Conservation (phyloP, 1,284 basidiomycete species). For the Amylostereum chailletii region DNA sequence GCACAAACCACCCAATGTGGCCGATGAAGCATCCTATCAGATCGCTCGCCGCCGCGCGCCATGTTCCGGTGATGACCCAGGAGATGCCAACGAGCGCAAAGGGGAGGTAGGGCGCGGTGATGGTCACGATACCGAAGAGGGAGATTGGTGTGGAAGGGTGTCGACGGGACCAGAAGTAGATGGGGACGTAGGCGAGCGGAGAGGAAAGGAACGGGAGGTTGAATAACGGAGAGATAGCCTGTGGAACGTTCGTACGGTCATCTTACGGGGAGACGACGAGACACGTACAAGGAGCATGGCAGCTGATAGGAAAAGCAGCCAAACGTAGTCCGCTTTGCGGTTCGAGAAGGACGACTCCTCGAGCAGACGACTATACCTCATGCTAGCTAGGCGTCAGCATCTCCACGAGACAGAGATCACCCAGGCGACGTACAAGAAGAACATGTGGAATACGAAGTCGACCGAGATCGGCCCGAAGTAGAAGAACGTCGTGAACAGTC, state of each 20-base stretch:
- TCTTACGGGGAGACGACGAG: not conserved
- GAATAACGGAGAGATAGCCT: conserved; percentile 79
- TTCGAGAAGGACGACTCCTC: conserved; percentile 95
- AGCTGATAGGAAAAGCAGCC: conserved; percentile 79
- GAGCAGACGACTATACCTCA: conserved; percentile 93
- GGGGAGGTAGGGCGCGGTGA: conserved; percentile 94
- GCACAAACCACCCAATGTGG: conserved; percentile 87
- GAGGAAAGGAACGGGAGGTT: conserved; percentile 89
- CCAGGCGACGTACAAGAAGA: conserved; percentile 81
- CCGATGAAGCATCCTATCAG: conserved; percentile 85
- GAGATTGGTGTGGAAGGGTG: conserved; percentile 94
- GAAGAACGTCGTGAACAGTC: conserved; percentile 85
- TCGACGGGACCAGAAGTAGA: conserved; percentile 93
- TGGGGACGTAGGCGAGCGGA: conserved; percentile 85
- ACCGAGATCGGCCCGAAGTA: conserved; percentile 92
- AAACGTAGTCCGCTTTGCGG: conserved; percentile 86
- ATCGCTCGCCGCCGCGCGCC: conserved; percentile 79
- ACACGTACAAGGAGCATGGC: conserved; percentile 71
- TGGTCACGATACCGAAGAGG: conserved; percentile 89
- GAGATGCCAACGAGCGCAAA: conserved; percentile 83
- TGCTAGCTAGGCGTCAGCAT: conserved; percentile 35
- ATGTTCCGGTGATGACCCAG: conserved; percentile 85
- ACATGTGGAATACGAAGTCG: conserved; percentile 95
- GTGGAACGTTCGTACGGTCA: conserved; percentile 1
- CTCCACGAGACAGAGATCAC: not conserved